Conservation (phyloP, 192 early-diverging fungal species). For the Thoreauomyces humboldtii region DNA sequence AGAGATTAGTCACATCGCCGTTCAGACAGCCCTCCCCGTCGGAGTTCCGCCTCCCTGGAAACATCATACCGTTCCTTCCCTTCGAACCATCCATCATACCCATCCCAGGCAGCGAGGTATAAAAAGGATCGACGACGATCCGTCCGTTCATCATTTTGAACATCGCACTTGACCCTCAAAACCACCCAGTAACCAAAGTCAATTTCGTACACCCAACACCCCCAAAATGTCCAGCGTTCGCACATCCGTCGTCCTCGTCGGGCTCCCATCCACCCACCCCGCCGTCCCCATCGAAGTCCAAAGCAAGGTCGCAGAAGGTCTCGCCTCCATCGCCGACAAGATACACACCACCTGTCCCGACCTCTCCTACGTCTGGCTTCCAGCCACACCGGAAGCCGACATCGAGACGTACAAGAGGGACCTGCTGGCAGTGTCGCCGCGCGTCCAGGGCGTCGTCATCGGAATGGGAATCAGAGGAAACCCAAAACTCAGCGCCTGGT, state of each 20-base stretch:
- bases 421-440: not conserved
- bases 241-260: slow-evolving; percentile 11
- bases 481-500: not conserved
- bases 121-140: no score
- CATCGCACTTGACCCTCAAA: no score
- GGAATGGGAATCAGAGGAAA: not conserved
- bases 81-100: no score
- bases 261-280: slow-evolving; percentile 12
- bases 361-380: not conserved
- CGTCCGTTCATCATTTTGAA: no score
- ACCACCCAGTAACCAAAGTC: no score
- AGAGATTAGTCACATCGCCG: no score
- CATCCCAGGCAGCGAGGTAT: no score
- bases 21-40: no score
- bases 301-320: not conserved
- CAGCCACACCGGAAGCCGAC: not conserved
- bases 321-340: not conserved
- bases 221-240: not conserved
- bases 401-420: not conserved
- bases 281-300: slow-evolving; percentile 1
- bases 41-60: no score
- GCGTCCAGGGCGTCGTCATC: slow-evolving; percentile 1
- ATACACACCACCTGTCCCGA: not conserved
- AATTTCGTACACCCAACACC: no score
- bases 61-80: no score